Conservation (phyloP, 2,329 filamentous ascomycete species). For the Monosporascus cannonballus region DNA sequence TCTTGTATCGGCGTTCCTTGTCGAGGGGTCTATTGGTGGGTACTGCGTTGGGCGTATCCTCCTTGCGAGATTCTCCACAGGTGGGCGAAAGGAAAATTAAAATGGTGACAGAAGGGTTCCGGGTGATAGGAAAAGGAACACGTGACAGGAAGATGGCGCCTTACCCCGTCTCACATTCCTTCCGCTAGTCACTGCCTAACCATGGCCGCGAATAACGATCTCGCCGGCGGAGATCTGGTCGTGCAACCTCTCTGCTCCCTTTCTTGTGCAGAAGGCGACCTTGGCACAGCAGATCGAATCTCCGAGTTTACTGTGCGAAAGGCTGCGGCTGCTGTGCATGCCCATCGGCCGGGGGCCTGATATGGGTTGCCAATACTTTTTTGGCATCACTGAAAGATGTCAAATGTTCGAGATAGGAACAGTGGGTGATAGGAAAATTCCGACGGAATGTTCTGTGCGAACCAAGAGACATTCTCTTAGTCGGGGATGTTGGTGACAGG, state of each 20-base stretch:
- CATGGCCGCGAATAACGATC: neutral
- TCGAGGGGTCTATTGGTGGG: conserved; percentile 9
- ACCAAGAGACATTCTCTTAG: neutral
- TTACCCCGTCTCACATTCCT: too few relatives aligned
- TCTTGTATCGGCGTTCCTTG: conserved; percentile 27
- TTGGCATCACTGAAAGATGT: neutral
- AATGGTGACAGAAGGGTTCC: too few relatives aligned
- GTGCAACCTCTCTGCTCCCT: neutral
- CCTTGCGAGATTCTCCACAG: conserved; percentile 12
- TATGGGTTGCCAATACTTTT: neutral
- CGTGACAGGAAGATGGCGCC: too few relatives aligned
- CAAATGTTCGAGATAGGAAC: neutral
- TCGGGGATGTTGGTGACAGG: neutral
- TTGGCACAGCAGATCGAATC: neutral
- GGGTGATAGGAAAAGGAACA: too few relatives aligned
- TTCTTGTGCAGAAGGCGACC: neutral
- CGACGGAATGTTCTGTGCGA: neutral
- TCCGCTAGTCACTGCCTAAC: neutral
- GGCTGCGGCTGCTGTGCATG: neutral
- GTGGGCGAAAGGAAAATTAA: too few relatives aligned
- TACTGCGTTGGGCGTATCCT: conserved; percentile 1
- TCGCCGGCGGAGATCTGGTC: neutral
- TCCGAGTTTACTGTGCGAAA: too few relatives aligned
- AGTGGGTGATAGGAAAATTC: neutral
- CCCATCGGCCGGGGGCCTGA: neutral